These are phyloP conservation scores for Flaveria linearis DNA, from an alignment of 129 eudicot genomes.

Conservation along the genomic window DNA sequence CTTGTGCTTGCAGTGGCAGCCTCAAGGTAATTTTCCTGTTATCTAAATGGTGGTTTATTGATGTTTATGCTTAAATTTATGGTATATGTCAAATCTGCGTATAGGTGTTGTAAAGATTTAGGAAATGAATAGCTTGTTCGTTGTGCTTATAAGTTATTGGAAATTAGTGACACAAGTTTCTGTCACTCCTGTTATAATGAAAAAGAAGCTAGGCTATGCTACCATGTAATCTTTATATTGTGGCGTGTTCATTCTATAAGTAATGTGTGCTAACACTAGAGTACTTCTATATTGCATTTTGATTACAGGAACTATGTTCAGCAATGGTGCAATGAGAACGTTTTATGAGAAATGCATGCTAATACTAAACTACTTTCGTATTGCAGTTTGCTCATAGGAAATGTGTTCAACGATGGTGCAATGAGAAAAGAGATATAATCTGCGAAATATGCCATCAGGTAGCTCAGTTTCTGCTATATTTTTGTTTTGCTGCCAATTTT, in stretches of 20 bases:
- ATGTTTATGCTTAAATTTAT: conserved; percentile 25
- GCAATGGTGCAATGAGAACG: conserved; percentile 76
- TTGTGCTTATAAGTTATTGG: neutral
- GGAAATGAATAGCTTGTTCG: neutral
- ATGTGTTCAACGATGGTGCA: conserved; percentile 84
- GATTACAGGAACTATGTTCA: conserved; percentile 89
- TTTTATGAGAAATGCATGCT: neutral
- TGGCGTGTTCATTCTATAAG: neutral
- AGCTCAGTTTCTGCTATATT: conserved; percentile 20
- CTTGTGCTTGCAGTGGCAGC: conserved; percentile 79
- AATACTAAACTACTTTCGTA: neutral
- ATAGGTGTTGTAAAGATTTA: neutral
- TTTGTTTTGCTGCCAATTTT: neutral
- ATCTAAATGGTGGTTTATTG: neutral
- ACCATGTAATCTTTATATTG: neutral
- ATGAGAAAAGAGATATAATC: conserved; percentile 75
- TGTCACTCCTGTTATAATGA: neutral
- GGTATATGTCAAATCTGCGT: neutral
- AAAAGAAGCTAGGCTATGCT: conserved; percentile 8
- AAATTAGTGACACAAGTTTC: neutral
- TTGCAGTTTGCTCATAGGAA: conserved; percentile 85
- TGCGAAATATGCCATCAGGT: conserved; percentile 93
- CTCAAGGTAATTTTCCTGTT: conserved; percentile 50
- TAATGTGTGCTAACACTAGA: conserved; percentile 1
- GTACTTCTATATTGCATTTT: conserved; percentile 44